Evolutionary conservation across 768 basidiomycete species (phyloP).

Genomic region (Lactarius indigo): DNA sequence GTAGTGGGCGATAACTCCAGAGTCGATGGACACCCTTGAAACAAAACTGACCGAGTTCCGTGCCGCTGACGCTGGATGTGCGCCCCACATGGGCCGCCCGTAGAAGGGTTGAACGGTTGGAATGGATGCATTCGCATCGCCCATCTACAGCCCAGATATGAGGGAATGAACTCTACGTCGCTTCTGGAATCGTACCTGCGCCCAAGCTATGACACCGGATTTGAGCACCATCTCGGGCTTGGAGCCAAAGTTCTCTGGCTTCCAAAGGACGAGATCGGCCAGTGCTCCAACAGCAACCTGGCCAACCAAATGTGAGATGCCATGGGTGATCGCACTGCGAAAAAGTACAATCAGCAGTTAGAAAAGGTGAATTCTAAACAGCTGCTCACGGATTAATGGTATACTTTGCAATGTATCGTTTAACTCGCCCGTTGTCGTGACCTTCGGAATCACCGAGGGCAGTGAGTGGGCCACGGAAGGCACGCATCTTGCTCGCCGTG

Average conservation of each 20-base stretch:
- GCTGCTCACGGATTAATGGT: conserved; percentile 89
- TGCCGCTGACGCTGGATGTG: conserved; percentile 71
- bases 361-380: not conserved
- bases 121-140: conserved; percentile 95
- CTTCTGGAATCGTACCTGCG: conserved; percentile 51
- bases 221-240: conserved; percentile 95
- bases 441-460: conserved; percentile 66
- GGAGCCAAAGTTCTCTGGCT: conserved; percentile 87
- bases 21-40: conserved; percentile 62
- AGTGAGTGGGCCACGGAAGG: conserved; percentile 67
- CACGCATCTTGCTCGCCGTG: conserved; percentile 92
- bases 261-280: conserved; percentile 96
- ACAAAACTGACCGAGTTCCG: conserved; percentile 86
- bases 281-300: conserved; percentile 77
- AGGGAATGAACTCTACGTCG: conserved; percentile 3
- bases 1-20: conserved; percentile 60
- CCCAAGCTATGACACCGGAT: conserved; percentile 89
- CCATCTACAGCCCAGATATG: conserved; percentile 57
- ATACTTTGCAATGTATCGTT: conserved; percentile 94
- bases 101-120: conserved; percentile 91
- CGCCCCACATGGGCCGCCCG: conserved; percentile 92
- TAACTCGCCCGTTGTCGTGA: conserved; percentile 85
- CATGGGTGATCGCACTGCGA: conserved; percentile 85
- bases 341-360: not conserved
- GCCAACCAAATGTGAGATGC: conserved; percentile 84